A percentile compares a stretch with the other conserved stretches of the same genome.
Conservation (phyloP, 805 yeast species). For the Starmerella roubikii region DNA sequence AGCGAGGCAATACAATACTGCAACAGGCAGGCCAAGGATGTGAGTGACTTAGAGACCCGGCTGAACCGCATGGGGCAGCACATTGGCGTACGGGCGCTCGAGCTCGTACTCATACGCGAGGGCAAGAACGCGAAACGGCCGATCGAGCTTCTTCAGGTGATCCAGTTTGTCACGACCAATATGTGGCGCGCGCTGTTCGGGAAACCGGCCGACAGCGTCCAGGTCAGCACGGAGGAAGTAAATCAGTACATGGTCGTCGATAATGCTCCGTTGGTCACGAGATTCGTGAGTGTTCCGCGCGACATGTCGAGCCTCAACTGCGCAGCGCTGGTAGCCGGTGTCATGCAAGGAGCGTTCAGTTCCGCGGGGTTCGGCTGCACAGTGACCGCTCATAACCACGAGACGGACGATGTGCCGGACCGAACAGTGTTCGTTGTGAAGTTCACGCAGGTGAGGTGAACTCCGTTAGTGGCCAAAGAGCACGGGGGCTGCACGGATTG, state of each 20-base stretch:
- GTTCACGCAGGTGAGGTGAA: conserved; percentile 32
- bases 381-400: conserved; percentile 74
- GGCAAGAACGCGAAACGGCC: conserved; percentile 51
- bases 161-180: conserved; percentile 57
- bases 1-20: conserved; percentile 57
- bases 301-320: conserved; percentile 69
- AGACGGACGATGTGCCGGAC: conserved; percentile 41
- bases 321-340: conserved; percentile 73
- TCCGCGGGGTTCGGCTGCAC: conserved; percentile 56
- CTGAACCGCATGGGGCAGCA: conserved; percentile 65
- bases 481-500: too few species aligned
- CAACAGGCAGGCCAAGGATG: conserved; percentile 47
- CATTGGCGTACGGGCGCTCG: conserved; percentile 59
- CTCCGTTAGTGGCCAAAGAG: too few species aligned
- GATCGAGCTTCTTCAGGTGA: conserved; percentile 46
- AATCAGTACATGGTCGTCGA: conserved; percentile 71
- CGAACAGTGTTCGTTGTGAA: conserved; percentile 67
- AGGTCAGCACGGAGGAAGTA: conserved; percentile 53
- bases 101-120: conserved; percentile 53
- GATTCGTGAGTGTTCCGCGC: conserved; percentile 61
- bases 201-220: conserved; percentile 57
- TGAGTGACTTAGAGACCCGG: conserved; percentile 46
- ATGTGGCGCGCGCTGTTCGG: conserved; percentile 70
- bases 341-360: conserved; percentile 70
- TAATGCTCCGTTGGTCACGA: conserved; percentile 54